Conservation (phyloP, 345 rosid genomes). For the Odontarrhena argentea region DNA sequence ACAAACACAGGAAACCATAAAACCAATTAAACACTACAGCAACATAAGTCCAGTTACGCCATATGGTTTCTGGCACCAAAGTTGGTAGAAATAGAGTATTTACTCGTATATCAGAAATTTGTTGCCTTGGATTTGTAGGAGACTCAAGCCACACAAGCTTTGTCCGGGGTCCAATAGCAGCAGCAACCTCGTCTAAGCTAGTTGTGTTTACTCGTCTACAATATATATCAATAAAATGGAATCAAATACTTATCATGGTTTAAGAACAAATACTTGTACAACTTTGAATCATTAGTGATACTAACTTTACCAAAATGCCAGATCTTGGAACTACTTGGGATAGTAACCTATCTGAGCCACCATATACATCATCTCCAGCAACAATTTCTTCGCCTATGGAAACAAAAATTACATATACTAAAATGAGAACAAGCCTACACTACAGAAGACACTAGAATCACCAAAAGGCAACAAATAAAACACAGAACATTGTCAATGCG, state of each 20-base stretch:
- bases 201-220: conserved; percentile 82
- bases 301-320: conserved; percentile 83
- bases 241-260: conserved; percentile 20
- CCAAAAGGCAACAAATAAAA: no score
- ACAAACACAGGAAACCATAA: conserved; percentile 17
- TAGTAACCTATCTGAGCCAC: conserved; percentile 88
- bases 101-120: conserved; percentile 82
- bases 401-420: not conserved
- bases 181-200: conserved; percentile 69
- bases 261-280: not conserved
- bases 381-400: conserved; percentile 78
- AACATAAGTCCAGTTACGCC: not conserved
- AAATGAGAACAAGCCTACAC: conserved; percentile 10
- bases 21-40: not conserved
- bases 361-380: conserved; percentile 94
- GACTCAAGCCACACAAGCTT: conserved; percentile 95
- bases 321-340: conserved; percentile 80
- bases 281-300: conserved; percentile 25
- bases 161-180: conserved; percentile 73
- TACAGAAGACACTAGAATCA: not conserved
- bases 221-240: conserved; percentile 33
- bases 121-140: conserved; percentile 88
- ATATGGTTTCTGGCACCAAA: conserved; percentile 2
- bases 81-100: conserved; percentile 1
- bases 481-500: no score